Evolutionary conservation across 2,329 filamentous ascomycete species (phyloP), one percentile per base, ranked within the genome.

Genomic region (Sclerotinia subarctica): DNA sequence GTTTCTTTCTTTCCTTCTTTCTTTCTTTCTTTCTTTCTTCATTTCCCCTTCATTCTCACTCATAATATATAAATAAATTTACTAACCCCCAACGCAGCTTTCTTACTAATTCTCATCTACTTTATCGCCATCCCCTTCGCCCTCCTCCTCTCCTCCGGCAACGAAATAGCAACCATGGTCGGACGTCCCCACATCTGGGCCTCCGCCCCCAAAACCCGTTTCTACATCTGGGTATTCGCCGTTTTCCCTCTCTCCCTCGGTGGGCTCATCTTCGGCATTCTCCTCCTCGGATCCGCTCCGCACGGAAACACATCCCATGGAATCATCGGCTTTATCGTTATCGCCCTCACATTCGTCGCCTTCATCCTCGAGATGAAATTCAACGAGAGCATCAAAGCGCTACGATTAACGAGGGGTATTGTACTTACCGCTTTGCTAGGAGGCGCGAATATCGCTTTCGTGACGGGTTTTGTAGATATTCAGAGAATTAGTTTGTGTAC

Each of bases 131-230:
- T 66, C 7, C 64, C 64, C 1, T 26, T 66, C 32, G 46, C 46
- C 0, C 64, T 66, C 35, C 64, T 66, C 24, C 54, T 66, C 26
- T 32, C 53, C 35, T 60, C 46, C 32, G 64, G 64, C 19, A 35
- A 66, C 44, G 64, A 66, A 44, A 66, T 66, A 10, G 64, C 64
- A n/a, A 49, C 38, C 32, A 62, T 66, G 35, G 44, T 66, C 3
- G 56, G 54, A 0, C 54, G 56, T 0, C 64, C 64, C 2, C 44
- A 66, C 11, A 51, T 66, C 54, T 66, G 54, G 64, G 64, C 64
- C 10, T 38, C 42, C 0, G 64, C 64, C 13, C 11, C 57, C 17
- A 62, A 62, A 46, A 60, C 26, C 24, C 44, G 54, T 6, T 52
- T 66, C 56, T 52, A 29, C 32, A 66, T 66, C 7, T 66, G 64